A percentile compares a stretch with the other conserved stretches of the same genome.
phyloP scores from a whole-genome alignment of 352 stramenopile genomes.

The Phytopythium mirpurense region DNA sequence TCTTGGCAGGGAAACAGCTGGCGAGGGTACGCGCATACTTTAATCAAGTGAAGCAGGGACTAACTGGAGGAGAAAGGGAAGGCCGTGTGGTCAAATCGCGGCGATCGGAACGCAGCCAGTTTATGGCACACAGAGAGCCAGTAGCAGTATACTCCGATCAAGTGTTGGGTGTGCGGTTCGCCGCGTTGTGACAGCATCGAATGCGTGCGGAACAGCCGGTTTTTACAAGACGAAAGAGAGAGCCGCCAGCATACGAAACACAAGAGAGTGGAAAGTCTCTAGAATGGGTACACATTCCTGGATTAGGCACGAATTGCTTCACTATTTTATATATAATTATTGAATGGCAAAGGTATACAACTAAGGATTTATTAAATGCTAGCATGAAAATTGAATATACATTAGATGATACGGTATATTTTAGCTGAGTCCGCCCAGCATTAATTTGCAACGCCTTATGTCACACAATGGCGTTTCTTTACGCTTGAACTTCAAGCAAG shows the following conservation, averaged over 20 bases:
- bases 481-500: conserved; percentile 3
- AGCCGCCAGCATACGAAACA: not conserved
- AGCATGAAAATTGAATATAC: too few relatives aligned
- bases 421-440: not conserved
- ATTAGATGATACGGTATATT: too few relatives aligned
- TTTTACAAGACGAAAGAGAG: not conserved
- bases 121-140: not conserved
- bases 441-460: not conserved
- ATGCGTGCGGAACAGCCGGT: not conserved
- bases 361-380: too few relatives aligned
- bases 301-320: too few relatives aligned
- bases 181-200: not conserved
- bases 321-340: not conserved
- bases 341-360: not conserved
- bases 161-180: not conserved
- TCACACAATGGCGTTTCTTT: not conserved
- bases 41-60: not conserved
- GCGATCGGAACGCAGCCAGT: too few relatives aligned
- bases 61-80: not conserved
- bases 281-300: not conserved
- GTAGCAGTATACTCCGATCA: not conserved
- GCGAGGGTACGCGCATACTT: not conserved
- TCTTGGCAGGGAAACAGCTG: not conserved
- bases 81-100: not conserved
- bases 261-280: not conserved